phyloP scores from a whole-genome alignment of 2,329 filamentous ascomycete genomes.

The Cladosporium sp. region DNA sequence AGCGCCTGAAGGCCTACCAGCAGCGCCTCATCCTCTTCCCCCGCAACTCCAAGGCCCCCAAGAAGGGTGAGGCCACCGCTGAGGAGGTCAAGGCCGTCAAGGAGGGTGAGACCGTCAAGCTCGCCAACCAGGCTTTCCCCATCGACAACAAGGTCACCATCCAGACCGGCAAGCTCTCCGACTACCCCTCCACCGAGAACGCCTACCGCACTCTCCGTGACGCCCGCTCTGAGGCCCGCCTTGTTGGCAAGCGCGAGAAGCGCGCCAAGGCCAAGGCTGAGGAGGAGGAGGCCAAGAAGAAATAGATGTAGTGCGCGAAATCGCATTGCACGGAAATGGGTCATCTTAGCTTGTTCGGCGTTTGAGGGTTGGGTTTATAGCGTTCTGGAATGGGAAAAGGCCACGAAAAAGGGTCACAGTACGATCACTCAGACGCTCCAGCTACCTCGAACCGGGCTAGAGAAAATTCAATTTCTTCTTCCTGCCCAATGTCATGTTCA shows the following conservation, averaged over 20 bases:
- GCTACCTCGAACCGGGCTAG: slow-evolving; percentile 4
- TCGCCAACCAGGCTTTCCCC: slow-evolving; percentile 56
- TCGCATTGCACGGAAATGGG: slow-evolving; percentile 7
- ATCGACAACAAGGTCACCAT: slow-evolving; percentile 68
- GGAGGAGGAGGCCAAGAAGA: slow-evolving; percentile 73
- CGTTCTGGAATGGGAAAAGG: slow-evolving; percentile 14
- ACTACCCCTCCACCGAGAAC: slow-evolving; percentile 66
- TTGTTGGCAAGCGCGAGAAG: slow-evolving; percentile 86
- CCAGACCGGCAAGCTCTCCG: slow-evolving; percentile 75
- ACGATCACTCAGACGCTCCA: slow-evolving; percentile 11
- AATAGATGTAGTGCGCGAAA: slow-evolving; percentile 50
- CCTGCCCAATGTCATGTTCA: slow-evolving; percentile 4
- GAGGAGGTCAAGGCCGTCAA: slow-evolving; percentile 71
- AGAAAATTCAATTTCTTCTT: slow-evolving; percentile 9
- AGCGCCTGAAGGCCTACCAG: slow-evolving; percentile 97
- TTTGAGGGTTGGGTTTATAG: slow-evolving; percentile 14
- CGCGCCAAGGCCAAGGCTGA: slow-evolving; percentile 82
- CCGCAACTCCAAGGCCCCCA: slow-evolving; percentile 86
- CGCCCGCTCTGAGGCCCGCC: slow-evolving; percentile 76
- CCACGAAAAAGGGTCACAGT: slow-evolving; percentile 9
- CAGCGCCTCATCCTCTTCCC: slow-evolving; percentile 96
- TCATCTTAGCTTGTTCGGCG: slow-evolving; percentile 11
- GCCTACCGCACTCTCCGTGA: slow-evolving; percentile 83
- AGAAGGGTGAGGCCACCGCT: slow-evolving; percentile 84
- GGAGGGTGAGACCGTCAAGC: slow-evolving; percentile 43